phyloP scores from a whole-genome alignment of 148 eudicot genomes.

The Mesembryanthemum crystallinum region DNA sequence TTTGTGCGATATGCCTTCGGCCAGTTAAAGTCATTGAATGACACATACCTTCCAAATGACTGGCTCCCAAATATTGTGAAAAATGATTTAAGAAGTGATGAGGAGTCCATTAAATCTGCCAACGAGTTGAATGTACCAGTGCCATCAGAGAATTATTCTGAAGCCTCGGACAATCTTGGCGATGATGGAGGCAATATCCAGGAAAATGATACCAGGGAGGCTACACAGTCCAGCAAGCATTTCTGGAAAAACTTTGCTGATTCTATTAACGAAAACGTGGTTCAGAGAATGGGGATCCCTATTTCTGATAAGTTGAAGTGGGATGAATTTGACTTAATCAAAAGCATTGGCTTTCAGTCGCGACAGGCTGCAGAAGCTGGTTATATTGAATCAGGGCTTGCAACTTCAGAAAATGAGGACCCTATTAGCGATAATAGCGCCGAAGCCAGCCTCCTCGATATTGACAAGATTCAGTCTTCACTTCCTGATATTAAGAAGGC shows the following conservation, averaged over 20 bases:
- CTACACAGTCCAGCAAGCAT: constrained; percentile 47
- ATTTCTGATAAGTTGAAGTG: constrained; percentile 76
- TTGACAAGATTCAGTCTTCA: constrained; percentile 46
- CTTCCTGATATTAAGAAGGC: constrained; percentile 79
- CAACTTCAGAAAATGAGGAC: constrained; percentile 48
- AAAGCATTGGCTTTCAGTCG: constrained; percentile 63
- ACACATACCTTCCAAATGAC: constrained; percentile 56
- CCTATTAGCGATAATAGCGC: constrained; percentile 27
- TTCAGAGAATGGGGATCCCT: constrained; percentile 72
- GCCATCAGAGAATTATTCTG: constrained; percentile 22
- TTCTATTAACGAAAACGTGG: constrained; percentile 61
- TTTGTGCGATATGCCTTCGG: constrained; percentile 92
- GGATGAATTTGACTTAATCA: constrained; percentile 79
- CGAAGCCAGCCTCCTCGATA: constrained; percentile 25
- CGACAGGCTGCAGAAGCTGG: constrained; percentile 64
- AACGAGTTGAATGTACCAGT: constrained; percentile 29
- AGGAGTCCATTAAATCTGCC: constrained; percentile 29
- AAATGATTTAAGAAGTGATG: constrained; percentile 20
- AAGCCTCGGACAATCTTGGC: constrained; percentile 30
- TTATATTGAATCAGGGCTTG: constrained; percentile 93
- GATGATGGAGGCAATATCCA: constrained; percentile 18
- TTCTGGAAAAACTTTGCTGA: constrained; percentile 81
- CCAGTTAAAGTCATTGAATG: constrained; percentile 69
- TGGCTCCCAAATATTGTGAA: constrained; percentile 33
- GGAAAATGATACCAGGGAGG: constrained; percentile 27